These are phyloP conservation scores for Calonectria honghensis DNA, from an alignment of 2,329 filamentous ascomycete genomes.

Conservation along the genomic window DNA sequence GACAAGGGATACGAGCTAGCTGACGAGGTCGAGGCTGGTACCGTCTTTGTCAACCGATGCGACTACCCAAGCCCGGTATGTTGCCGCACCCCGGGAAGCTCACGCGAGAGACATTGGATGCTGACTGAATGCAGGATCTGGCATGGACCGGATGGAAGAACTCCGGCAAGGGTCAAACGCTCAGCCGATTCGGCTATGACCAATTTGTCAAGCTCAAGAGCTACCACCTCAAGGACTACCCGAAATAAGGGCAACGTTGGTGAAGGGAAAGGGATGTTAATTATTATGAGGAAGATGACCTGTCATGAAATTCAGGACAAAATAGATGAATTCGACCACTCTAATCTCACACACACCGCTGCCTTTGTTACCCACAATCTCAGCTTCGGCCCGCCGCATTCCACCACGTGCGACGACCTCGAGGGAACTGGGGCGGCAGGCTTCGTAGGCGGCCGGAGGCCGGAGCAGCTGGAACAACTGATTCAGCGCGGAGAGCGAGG, in stretches of 20 bases:
- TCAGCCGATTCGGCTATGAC: conserved; percentile 94
- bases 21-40: conserved; percentile 91
- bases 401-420: conserved; percentile 28
- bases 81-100: conserved; percentile 51
- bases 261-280: conserved; percentile 12
- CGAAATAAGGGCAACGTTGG: conserved; percentile 67
- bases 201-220: conserved; percentile 98
- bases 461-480: background rate
- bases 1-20: conserved; percentile 84
- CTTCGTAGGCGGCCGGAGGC: background rate
- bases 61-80: conserved; percentile 94
- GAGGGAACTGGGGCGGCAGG: background rate
- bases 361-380: conserved; percentile 10
- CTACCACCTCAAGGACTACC: conserved; percentile 91
- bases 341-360: conserved; percentile 11
- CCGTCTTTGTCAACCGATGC: conserved; percentile 95
- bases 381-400: conserved; percentile 21
- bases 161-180: conserved; percentile 91
- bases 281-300: conserved; percentile 27
- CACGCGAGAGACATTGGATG: conserved; percentile 30
- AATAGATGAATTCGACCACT: conserved; percentile 43
- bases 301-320: conserved; percentile 29
- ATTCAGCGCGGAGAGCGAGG: background rate
- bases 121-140: conserved; percentile 77
- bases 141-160: conserved; percentile 99